Percentiles rank a stretch among this genome's conserved stretches.
Evolutionary conservation across 73 alveolate species (phyloP).

Genomic region (Blepharisma stoltei): DNA sequence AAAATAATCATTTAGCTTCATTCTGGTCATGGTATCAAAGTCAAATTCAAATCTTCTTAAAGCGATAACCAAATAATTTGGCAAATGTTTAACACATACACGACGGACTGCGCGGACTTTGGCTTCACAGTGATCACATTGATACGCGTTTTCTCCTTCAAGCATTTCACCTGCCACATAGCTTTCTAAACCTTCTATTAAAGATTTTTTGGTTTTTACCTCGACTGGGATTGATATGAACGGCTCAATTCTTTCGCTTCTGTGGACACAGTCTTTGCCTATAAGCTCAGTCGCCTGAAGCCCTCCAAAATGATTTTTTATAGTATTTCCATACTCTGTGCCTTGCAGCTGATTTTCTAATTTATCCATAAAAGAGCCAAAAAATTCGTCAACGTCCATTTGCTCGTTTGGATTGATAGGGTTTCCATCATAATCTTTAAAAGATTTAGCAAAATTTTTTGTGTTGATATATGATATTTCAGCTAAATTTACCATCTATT

Average conservation of each 20-base stretch:
- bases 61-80: slow-evolving; percentile 85
- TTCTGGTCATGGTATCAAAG: slow-evolving; percentile 87
- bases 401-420: slow-evolving; percentile 79
- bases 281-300: slow-evolving; percentile 85
- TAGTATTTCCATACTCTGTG: slow-evolving; percentile 54
- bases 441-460: slow-evolving; percentile 20
- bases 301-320: slow-evolving; percentile 82
- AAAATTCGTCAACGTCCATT: slow-evolving; percentile 96
- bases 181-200: slow-evolving; percentile 83
- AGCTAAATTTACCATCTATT: too few species aligned
- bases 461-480: slow-evolving; percentile 20
- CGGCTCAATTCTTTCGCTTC: slow-evolving; percentile 81
- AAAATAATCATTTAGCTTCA: slow-evolving; percentile 89
- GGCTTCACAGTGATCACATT: slow-evolving; percentile 89
- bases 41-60: slow-evolving; percentile 94
- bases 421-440: slow-evolving; percentile 63
- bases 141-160: slow-evolving; percentile 96
- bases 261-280: slow-evolving; percentile 80
- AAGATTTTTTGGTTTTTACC: slow-evolving; percentile 71
- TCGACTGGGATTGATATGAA: slow-evolving; percentile 7
- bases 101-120: slow-evolving; percentile 90
- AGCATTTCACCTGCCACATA: slow-evolving; percentile 93
- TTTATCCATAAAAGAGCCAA: slow-evolving; percentile 84
- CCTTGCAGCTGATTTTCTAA: slow-evolving; percentile 69
- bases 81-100: slow-evolving; percentile 85